Percentiles rank a stretch among this genome's conserved stretches.
Conservation (phyloP, 2,329 filamentous ascomycete species). For the Leptodontidium sp. region DNA sequence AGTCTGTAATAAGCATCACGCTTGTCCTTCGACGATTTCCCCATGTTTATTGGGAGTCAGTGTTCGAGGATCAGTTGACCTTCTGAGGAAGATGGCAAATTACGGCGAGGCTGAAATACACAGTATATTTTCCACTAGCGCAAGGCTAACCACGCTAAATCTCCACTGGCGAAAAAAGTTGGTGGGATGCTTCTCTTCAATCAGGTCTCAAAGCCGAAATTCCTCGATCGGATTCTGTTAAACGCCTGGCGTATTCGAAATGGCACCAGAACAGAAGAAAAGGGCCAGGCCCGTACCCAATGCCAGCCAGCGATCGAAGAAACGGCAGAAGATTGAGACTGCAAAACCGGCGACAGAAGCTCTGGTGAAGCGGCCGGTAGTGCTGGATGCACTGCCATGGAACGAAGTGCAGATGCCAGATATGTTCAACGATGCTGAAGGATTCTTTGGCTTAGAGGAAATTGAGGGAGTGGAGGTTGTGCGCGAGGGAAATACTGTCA, state of each 20-base stretch:
- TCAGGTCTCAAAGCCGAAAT: neutral
- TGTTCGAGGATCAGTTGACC: neutral
- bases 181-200: constrained; percentile 1
- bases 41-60: constrained; percentile 63
- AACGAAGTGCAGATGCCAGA: constrained; percentile 72
- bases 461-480: constrained; percentile 91
- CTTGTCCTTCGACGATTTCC: constrained; percentile 98
- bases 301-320: constrained; percentile 42
- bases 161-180: constrained; percentile 26
- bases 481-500: constrained; percentile 64
- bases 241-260: constrained; percentile 23
- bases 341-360: constrained; percentile 30
- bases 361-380: constrained; percentile 51
- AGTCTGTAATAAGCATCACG: constrained; percentile 97
- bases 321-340: constrained; percentile 46
- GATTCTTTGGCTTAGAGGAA: constrained; percentile 91
- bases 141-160: constrained; percentile 33
- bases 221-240: neutral
- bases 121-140: constrained; percentile 32
- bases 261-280: constrained; percentile 45
- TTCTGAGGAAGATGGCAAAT: constrained; percentile 2
- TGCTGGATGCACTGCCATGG: constrained; percentile 62
- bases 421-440: constrained; percentile 86
- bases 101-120: constrained; percentile 37
- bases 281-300: constrained; percentile 39